Conservation (phyloP, 768 basidiomycete genomes). For the Atractiella rhizophila region DNA sequence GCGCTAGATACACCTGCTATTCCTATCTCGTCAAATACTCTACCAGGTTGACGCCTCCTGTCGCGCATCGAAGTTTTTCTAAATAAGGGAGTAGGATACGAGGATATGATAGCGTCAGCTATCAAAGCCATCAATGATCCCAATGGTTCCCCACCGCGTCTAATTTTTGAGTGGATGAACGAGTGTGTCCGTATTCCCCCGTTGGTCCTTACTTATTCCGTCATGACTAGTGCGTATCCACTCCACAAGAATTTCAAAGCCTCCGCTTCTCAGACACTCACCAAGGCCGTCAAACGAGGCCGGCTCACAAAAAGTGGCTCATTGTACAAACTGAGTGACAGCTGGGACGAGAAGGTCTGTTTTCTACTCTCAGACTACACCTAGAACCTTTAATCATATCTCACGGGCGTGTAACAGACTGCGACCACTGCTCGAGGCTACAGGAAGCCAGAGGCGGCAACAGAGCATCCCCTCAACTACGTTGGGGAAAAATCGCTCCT, state of each 20-base stretch:
- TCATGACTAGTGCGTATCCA: conserved; percentile 33
- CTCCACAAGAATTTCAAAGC: conserved; percentile 70
- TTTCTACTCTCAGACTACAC: too few relatives aligned
- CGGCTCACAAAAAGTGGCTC: conserved; percentile 49
- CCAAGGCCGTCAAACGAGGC: conserved; percentile 61
- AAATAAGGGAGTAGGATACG: too few relatives aligned
- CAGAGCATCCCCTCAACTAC: too few relatives aligned
- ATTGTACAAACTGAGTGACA: conserved; percentile 47
- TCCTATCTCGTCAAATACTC: too few relatives aligned
- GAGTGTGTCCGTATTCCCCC: conserved; percentile 13
- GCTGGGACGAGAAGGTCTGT: conserved; percentile 43
- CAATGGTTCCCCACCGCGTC: conserved; percentile 60
- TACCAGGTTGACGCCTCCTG: too few relatives aligned
- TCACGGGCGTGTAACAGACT: too few relatives aligned
- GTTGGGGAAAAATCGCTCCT: too few relatives aligned
- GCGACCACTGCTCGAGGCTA: too few relatives aligned
- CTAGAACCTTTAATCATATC: too few relatives aligned
- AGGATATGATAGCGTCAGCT: conserved; percentile 74
- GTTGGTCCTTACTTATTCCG: not conserved
- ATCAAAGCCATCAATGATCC: conserved; percentile 38
- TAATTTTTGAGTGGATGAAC: conserved; percentile 61
- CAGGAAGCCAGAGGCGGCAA: too few relatives aligned
- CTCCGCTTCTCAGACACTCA: conserved; percentile 65
- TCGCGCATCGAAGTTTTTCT: too few relatives aligned
- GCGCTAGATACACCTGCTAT: too few relatives aligned